phyloP scores from a whole-genome alignment of 257 asterid genomes.

The Nicotiana tomentosiformis region DNA sequence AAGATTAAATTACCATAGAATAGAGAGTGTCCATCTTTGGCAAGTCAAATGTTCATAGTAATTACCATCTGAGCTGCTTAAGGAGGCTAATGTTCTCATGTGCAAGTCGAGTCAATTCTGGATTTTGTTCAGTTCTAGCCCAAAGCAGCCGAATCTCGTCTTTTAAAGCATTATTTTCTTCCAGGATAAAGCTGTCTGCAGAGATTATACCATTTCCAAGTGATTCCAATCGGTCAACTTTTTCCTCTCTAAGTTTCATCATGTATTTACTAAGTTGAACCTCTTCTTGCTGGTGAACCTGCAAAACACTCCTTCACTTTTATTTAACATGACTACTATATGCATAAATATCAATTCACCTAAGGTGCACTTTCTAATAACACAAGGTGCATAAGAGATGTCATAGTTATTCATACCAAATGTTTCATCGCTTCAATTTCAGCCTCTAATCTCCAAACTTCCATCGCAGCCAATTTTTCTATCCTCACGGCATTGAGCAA shows the following conservation, averaged over 20 bases:
- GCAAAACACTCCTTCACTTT: conserved; percentile 9
- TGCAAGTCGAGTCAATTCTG: conserved; percentile 33
- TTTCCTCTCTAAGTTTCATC: conserved; percentile 51
- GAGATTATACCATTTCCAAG: conserved; percentile 42
- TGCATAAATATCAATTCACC: background rate
- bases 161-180: conserved; percentile 46
- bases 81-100: conserved; percentile 45
- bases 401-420: conserved; percentile 32
- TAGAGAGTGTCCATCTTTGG: conserved; percentile 6
- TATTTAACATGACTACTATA: background rate
- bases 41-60: conserved; percentile 2
- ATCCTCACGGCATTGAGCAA: conserved; percentile 45
- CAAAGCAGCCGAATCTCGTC: conserved; percentile 49
- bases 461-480: conserved; percentile 45
- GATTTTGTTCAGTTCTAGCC: conserved; percentile 35
- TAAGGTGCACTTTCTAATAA: conserved; percentile 1
- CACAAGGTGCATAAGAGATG: background rate
- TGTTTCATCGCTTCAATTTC: conserved; percentile 43
- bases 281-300: conserved; percentile 55
- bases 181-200: conserved; percentile 40
- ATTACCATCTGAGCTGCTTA: conserved; percentile 45
- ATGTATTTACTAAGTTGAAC: conserved; percentile 41
- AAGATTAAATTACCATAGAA: background rate
- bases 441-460: conserved; percentile 43
- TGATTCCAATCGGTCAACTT: conserved; percentile 45